Evolutionary conservation across 108 stramenopile species (phyloP).

Genomic region (Chaetoceros muelleri): DNA sequence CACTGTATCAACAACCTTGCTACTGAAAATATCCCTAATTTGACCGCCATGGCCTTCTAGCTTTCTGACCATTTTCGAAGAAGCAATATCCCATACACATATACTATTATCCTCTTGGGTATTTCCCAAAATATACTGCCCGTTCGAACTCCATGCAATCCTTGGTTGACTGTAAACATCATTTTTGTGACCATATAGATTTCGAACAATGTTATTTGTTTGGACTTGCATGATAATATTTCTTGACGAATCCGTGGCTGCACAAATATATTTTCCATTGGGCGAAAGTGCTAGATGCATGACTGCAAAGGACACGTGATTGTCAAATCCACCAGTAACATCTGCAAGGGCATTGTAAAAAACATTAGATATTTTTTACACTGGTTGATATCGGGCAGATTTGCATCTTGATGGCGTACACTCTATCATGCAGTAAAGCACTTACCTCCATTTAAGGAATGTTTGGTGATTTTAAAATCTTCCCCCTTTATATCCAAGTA

Average conservation of each 20-base stretch:
- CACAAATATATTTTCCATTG: constrained; percentile 49
- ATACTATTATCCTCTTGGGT: constrained; percentile 55
- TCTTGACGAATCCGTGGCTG: constrained; percentile 69
- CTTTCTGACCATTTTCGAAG: constrained; percentile 46
- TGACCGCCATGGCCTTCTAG: constrained; percentile 42
- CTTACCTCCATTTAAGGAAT: constrained; percentile 43
- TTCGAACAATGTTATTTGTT: constrained; percentile 47
- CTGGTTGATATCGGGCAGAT: too few relatives aligned
- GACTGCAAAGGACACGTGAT: constrained; percentile 77
- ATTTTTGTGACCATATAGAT: constrained; percentile 72
- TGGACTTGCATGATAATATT: constrained; percentile 65
- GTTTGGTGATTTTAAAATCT: constrained; percentile 31
- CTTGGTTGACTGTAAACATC: constrained; percentile 70
- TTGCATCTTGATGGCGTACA: too few relatives aligned
- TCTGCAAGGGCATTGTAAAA: too few relatives aligned
- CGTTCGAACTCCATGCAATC: constrained; percentile 65
- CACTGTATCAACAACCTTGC: constrained; percentile 42
- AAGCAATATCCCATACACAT: constrained; percentile 79
- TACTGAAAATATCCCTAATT: constrained; percentile 62
- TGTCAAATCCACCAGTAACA: constrained; percentile 51
- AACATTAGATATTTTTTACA: too few relatives aligned
- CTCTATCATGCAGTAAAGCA: too few relatives aligned
- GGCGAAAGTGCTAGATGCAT: constrained; percentile 53
- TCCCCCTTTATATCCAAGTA: constrained; percentile 60
- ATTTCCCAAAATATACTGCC: constrained; percentile 70